Base-by-base conservation (phyloP, 305 asterid genomes). In the Fraxinus latifolia region DNA sequence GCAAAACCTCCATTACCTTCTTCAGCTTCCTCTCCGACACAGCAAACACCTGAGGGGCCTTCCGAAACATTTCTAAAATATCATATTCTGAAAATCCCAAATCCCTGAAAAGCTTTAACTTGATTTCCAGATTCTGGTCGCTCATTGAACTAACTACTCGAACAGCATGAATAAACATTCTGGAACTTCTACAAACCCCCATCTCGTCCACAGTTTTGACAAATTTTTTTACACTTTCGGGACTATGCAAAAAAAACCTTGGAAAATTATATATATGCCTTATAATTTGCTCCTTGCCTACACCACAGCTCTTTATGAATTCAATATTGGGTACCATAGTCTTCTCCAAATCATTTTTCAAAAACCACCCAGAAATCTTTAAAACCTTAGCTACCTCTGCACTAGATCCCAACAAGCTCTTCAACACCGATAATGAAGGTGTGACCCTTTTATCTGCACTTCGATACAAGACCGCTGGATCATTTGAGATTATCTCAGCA, bases 331-430 rank as follows among this genome's bases (percentile, higher is more conserved):
- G 87, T 1, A 78, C 19, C 86, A 86, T 5, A 53, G 67, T 88
- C 78, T 68, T 84, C 65, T 81, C 77, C 55, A 88, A 39, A 74
- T 88, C 85, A 62, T 1, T 4, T 23, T 39, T 71, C 82, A 84
- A 65, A 37, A 79, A 84, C 81, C 86, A 72, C 19, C 84, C 82
- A 7, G 84, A 80, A 15, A 1, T 17, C 73, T 23, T 84, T 7
- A 86, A 60, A 34, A 88, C n/a, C 80, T 82, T 84, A 81, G 86
- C 82, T 71, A 88, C 86, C n/a, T 81, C 76, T 8, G 76, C 33
- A 80, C 47, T 77, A 14, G 86, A 86, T 1, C 88, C 89, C n/a
- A 86, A 31, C 32, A 86, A 5, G 6, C 44, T 74, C 83, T 72
- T 76, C 44, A 88, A 78, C 33, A 79, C 83, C 70, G 50, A 50